Conservation (phyloP, 2,329 filamentous ascomycete species). For the Trichothecium sympodiale region DNA sequence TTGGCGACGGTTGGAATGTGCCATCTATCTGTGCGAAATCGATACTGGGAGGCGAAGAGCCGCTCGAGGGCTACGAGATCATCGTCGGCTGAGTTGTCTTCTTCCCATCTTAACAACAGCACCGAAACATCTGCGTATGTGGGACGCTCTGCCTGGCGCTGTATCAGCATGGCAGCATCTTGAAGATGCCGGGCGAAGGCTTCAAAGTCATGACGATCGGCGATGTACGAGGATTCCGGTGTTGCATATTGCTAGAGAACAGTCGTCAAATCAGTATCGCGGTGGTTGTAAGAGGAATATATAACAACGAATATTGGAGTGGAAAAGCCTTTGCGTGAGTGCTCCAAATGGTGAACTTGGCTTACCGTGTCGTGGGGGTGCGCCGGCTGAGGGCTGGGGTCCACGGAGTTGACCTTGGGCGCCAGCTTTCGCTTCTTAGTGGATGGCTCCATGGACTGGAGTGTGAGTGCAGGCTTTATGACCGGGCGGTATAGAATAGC, state of each 20-base stretch:
- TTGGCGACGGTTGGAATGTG: constrained; percentile 48
- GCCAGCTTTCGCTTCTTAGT: constrained; percentile 32
- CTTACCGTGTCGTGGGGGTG: constrained; percentile 24
- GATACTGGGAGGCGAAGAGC: constrained; percentile 48
- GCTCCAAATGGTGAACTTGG: background rate
- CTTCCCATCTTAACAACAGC: constrained; percentile 51
- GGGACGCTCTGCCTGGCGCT: constrained; percentile 47
- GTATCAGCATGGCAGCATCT: constrained; percentile 57
- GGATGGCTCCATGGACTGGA: constrained; percentile 28
- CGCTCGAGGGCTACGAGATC: constrained; percentile 45
- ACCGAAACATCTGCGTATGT: constrained; percentile 49
- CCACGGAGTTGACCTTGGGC: constrained; percentile 24
- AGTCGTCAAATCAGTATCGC: background rate
- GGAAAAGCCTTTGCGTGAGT: no score
- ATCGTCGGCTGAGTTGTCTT: constrained; percentile 40
- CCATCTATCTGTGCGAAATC: constrained; percentile 50
- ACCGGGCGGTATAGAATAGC: constrained; percentile 9
- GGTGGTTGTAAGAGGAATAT: no score
- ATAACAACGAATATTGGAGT: no score
- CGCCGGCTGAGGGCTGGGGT: constrained; percentile 12
- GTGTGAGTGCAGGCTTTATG: background rate
- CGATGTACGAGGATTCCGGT: constrained; percentile 25
- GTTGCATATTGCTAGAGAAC: constrained; percentile 19
- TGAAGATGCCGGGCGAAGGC: constrained; percentile 56
- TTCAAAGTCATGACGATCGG: constrained; percentile 52